These are phyloP conservation scores for Neonectria neomacrospora DNA, from an alignment of 2,329 filamentous ascomycete genomes.

Conservation along the genomic window DNA sequence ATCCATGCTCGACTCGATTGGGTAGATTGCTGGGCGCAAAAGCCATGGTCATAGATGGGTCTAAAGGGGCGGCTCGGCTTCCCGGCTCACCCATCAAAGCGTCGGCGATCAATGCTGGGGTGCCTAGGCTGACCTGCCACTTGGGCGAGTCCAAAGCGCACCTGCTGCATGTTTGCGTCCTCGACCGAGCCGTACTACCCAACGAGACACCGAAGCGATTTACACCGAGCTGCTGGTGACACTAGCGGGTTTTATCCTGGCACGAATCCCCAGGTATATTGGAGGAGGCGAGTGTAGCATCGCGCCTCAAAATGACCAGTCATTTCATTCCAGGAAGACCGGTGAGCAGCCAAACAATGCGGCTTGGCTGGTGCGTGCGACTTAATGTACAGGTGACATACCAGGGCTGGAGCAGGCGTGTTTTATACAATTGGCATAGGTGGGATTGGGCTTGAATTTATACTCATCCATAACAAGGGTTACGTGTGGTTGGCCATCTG, in stretches of 20 bases:
- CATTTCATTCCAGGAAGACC: constrained; percentile 8
- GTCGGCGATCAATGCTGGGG: background rate
- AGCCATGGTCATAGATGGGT: constrained; percentile 42
- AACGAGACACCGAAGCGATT: constrained; percentile 3
- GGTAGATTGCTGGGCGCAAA: constrained; percentile 54
- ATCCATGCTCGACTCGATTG: constrained; percentile 51
- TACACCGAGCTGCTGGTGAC: constrained; percentile 8
- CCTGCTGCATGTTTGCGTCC: constrained; percentile 19
- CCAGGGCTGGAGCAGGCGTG: background rate
- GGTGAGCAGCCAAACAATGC: constrained; percentile 2
- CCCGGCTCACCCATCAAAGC: constrained; percentile 1
- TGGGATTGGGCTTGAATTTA: background rate
- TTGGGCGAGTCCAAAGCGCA: constrained; percentile 27
- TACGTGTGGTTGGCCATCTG: background rate
- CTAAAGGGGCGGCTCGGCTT: constrained; percentile 11
- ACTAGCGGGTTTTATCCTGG: constrained; percentile 27
- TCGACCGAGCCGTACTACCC: constrained; percentile 22
- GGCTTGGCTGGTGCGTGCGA: constrained; percentile 4
- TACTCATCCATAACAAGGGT: background rate
- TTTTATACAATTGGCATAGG: background rate
- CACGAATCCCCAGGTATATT: constrained; percentile 29
- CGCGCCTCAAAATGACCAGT: constrained; percentile 17
- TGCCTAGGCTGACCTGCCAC: constrained; percentile 21
- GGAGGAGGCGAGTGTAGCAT: constrained; percentile 8
- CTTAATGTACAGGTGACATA: background rate